Evolutionary conservation across 345 rosid genomes (phyloP), one percentile per base, ranked within the genome.

Genomic region (Psidium friedrichsthalianum): DNA sequence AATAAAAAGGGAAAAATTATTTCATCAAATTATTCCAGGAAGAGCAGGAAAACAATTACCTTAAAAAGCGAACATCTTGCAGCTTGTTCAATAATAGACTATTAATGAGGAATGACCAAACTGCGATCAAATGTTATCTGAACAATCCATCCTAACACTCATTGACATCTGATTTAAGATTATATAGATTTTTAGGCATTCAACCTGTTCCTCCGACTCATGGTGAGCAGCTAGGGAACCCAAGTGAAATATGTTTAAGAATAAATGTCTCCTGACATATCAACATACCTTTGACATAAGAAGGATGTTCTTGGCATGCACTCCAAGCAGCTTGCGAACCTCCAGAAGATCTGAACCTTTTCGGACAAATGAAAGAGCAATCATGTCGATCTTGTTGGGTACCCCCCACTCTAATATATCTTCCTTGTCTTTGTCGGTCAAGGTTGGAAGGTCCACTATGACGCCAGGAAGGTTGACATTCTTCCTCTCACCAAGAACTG

Each of bases 401-500:
- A 95, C 89, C 83, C 99, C 99, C 99, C 99, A 97, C 82, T 85
- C 82, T 89, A 97, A 78, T 87, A 97, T 95, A 89, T 97, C 99
- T 90, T 95, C 98, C 93, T 93, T 95, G 93, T 97, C 99, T 89
- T 97, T 97, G 84, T 96, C 98, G 11, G 99, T 97, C 86, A 97
- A 84, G 87, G 99, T 97, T 15, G 98, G 99, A 54, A 97, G 98
- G 86, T 94, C 99, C 87, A 97, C 99, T 36, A 96, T 90, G n/a
- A 97, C 99, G 74, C 99, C 98, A 1, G 99, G 99, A 85, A 97
- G 99, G 92, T 97, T 96, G 52, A 95, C 99, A 29, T 97, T 97
- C 90, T 97, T 97, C 90, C 98, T 94, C 94, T 97, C 98, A 36
- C 99, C 98, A 56, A 97, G 98, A 90, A 95, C 89, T 2, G 99